These are phyloP conservation scores for Pezicula carpinea DNA, from an alignment of 2,329 filamentous ascomycete genomes.

Conservation along the genomic window DNA sequence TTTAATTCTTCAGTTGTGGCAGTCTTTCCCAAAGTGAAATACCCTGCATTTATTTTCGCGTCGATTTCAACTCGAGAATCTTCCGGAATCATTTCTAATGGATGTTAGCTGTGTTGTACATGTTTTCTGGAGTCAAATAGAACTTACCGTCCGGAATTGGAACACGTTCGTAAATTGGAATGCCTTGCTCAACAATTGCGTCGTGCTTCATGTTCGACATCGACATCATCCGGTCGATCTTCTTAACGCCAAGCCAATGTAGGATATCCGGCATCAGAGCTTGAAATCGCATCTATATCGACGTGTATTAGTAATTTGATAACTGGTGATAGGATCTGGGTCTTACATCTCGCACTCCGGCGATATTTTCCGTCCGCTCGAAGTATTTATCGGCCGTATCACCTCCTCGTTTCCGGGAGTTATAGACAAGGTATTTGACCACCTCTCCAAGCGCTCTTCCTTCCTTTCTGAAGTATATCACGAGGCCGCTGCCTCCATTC, in stretches of 20 bases:
- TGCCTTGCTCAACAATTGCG: slow-evolving; percentile 48
- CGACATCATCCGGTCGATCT: slow-evolving; percentile 93
- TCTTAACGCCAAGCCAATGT: slow-evolving; percentile 93
- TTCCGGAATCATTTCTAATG: slow-evolving; percentile 83
- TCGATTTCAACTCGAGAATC: slow-evolving; percentile 94
- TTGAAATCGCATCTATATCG: slow-evolving; percentile 84
- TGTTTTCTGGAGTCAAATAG: no score
- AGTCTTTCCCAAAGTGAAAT: slow-evolving; percentile 78
- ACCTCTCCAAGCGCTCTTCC: slow-evolving; percentile 88
- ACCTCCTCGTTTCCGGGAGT: slow-evolving; percentile 69
- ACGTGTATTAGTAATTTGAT: slow-evolving; percentile 13
- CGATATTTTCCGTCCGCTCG: slow-evolving; percentile 88
- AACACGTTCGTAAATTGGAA: slow-evolving; percentile 79
- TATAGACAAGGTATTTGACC: slow-evolving; percentile 78
- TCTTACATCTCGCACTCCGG: slow-evolving; percentile 69
- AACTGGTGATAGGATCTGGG: no score
- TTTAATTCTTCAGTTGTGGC: slow-evolving; percentile 79
- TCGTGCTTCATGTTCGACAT: slow-evolving; percentile 75
- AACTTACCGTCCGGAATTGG: slow-evolving; percentile 87
- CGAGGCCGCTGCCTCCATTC: slow-evolving; percentile 86
- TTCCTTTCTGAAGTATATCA: slow-evolving; percentile 97
- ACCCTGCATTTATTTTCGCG: slow-evolving; percentile 84
- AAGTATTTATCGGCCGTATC: slow-evolving; percentile 86
- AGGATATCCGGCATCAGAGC: slow-evolving; percentile 93
- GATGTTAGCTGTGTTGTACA: no score